Evolutionary conservation across 192 early-diverging fungal genomes (phyloP).

Genomic region (Geranomyces variabilis): DNA sequence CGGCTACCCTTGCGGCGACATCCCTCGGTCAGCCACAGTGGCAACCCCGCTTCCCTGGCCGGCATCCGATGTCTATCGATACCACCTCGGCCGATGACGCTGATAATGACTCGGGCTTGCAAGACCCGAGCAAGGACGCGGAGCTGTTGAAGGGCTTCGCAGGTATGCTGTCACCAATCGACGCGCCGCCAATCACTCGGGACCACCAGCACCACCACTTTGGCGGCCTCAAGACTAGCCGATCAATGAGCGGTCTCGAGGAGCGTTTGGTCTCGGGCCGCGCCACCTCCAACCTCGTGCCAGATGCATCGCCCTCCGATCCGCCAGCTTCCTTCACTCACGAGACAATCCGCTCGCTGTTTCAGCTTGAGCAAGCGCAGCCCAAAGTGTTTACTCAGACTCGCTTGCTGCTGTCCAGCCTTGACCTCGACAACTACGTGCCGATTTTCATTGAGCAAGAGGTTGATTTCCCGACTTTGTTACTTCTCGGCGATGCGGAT

Average conservation of each 20-base stretch:
- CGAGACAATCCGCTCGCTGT: constrained; percentile 39
- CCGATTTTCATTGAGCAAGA: constrained; percentile 53
- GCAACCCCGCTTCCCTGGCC: constrained; percentile 2
- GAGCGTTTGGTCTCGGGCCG: constrained; percentile 1
- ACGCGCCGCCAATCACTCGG: constrained; percentile 13
- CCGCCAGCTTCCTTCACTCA: constrained; percentile 22
- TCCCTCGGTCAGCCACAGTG: background rate
- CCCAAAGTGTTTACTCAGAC: constrained; percentile 37
- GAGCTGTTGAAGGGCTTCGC: constrained; percentile 33
- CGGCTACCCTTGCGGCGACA: constrained; percentile 35
- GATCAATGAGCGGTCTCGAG: constrained; percentile 24
- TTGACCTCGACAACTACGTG: constrained; percentile 46
- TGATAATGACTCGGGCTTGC: constrained; percentile 18
- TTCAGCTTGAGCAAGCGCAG: constrained; percentile 30
- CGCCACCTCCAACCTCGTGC: constrained; percentile 24
- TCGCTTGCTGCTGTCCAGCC: constrained; percentile 36
- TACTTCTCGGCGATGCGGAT: constrained; percentile 50
- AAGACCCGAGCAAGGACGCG: constrained; percentile 24
- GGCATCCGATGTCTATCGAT: constrained; percentile 22
- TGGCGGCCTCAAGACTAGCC: constrained; percentile 23
- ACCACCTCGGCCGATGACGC: background rate
- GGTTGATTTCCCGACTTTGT: constrained; percentile 52
- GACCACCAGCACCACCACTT: constrained; percentile 23
- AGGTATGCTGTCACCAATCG: constrained; percentile 35
- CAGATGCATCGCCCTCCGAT: constrained; percentile 12